Conservation (phyloP, 1,284 basidiomycete genomes). For the Naganishia cerealis region DNA sequence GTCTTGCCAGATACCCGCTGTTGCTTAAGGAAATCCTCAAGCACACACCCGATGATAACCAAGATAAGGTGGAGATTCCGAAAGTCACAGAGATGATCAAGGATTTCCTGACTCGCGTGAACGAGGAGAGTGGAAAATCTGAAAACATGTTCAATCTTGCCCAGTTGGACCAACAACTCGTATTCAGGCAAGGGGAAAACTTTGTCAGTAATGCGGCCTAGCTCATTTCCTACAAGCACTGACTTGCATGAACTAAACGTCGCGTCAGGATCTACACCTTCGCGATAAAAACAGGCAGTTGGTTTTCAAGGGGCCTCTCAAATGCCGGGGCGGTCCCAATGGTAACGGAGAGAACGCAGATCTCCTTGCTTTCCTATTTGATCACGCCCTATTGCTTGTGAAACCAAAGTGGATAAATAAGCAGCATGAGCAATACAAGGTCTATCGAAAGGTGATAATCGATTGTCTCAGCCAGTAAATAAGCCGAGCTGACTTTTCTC, state of each 20-base stretch:
- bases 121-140: constrained; percentile 84
- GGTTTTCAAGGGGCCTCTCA: constrained; percentile 89
- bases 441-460: constrained; percentile 76
- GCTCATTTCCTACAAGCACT: constrained; percentile 4
- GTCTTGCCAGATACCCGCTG: constrained; percentile 91
- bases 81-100: constrained; percentile 78
- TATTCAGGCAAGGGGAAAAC: constrained; percentile 79
- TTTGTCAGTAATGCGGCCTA: constrained; percentile 61
- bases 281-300: constrained; percentile 85
- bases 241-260: constrained; percentile 8
- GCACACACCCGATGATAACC: constrained; percentile 85
- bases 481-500: background rate
- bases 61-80: constrained; percentile 77
- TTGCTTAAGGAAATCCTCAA: constrained; percentile 90
- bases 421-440: constrained; percentile 80
- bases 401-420: constrained; percentile 84
- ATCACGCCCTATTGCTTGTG: constrained; percentile 93
- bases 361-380: constrained; percentile 90
- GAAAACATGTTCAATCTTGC: constrained; percentile 91
- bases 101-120: constrained; percentile 83
- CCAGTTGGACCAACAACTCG: constrained; percentile 82
- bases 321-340: constrained; percentile 74
- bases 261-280: constrained; percentile 73
- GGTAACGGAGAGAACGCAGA: constrained; percentile 80
- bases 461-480: background rate